These are phyloP conservation scores for Penicillium herquei DNA, from an alignment of 495 filamentous ascomycete genomes.

Conservation along the genomic window DNA sequence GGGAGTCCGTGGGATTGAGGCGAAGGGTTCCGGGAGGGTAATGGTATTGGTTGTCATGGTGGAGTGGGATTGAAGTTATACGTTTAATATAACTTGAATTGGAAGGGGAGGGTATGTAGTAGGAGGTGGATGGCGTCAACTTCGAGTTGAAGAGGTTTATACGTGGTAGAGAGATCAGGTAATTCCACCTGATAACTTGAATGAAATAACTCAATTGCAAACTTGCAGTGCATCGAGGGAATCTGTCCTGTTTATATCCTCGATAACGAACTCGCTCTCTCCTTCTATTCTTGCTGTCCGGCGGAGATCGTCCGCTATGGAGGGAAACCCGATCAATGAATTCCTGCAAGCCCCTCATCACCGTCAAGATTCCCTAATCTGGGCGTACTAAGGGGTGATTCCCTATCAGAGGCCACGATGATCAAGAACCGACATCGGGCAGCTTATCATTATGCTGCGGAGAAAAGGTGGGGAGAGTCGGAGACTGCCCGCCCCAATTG, in stretches of 20 bases:
- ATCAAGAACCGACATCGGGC: constrained; percentile 11
- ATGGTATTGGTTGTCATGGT: constrained; percentile 8
- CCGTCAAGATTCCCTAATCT: constrained; percentile 12
- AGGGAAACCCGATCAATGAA: neutral
- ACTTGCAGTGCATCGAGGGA: no score
- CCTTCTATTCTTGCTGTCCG: no score
- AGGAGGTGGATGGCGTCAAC: neutral
- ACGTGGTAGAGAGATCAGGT: neutral
- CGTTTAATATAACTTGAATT: no score
- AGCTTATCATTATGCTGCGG: constrained; percentile 12
- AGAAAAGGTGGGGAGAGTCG: constrained; percentile 6
- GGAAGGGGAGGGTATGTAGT: neutral
- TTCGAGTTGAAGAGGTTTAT: no score
- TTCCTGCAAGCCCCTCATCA: neutral
- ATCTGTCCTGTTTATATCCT: no score
- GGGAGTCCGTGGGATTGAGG: constrained; percentile 51
- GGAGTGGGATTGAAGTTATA: neutral
- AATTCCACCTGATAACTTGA: no score
- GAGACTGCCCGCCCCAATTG: neutral
- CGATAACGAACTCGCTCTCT: no score
- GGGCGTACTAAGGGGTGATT: neutral
- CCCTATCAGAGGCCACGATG: neutral
- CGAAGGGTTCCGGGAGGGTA: constrained; percentile 55
- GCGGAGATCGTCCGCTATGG: constrained; percentile 4
- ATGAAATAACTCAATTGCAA: no score